Conservation (phyloP, 805 yeast species). For the Yarrowia sp. region DNA sequence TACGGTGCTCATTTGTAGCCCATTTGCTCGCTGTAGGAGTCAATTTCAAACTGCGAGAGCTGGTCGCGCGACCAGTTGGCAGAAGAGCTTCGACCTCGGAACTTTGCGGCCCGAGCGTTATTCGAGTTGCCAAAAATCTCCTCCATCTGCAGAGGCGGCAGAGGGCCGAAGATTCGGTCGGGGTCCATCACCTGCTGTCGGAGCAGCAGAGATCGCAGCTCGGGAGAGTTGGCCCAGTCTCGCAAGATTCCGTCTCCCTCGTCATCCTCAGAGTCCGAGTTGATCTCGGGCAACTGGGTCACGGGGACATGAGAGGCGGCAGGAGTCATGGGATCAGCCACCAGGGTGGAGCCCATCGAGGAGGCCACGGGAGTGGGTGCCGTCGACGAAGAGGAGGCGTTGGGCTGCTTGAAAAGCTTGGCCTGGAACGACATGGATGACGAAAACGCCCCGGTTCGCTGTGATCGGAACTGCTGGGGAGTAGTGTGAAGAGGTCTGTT, state of each 20-base stretch:
- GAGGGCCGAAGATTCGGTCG: conserved; percentile 72
- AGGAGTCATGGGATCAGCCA: conserved; percentile 31
- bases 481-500: conserved; percentile 31
- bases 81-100: conserved; percentile 63
- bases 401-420: conserved; percentile 33
- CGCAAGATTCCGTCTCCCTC: conserved; percentile 58
- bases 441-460: conserved; percentile 16
- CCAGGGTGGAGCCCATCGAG: conserved; percentile 8
- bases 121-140: conserved; percentile 64
- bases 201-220: conserved; percentile 55
- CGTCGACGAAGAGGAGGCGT: neutral
- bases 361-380: conserved; percentile 20
- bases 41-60: conserved; percentile 57
- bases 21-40: conserved; percentile 57
- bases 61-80: conserved; percentile 59
- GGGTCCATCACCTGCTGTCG: conserved; percentile 67
- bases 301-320: conserved; percentile 36
- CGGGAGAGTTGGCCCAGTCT: conserved; percentile 71
- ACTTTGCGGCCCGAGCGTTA: conserved; percentile 52
- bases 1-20: conserved; percentile 49
- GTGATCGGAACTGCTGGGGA: conserved; percentile 39
- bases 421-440: conserved; percentile 38
- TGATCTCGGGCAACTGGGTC: conserved; percentile 47
- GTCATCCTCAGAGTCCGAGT: conserved; percentile 59
- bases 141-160: conserved; percentile 71